Conservation (phyloP, 1,284 basidiomycete genomes). For the Ceratobasidium sp. region DNA sequence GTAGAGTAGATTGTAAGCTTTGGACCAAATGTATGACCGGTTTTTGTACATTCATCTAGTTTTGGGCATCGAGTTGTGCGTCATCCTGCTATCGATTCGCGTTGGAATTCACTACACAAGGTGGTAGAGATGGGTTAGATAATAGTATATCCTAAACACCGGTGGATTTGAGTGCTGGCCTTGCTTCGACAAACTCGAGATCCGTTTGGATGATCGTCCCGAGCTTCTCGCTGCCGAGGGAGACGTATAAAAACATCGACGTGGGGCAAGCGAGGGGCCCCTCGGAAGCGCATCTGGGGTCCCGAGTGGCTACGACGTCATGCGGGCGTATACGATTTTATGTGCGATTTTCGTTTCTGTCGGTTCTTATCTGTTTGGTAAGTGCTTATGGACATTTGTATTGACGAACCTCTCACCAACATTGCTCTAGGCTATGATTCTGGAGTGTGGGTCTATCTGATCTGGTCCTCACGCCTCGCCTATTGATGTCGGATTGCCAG, state of each 20-base stretch:
- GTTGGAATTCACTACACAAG: too few relatives aligned
- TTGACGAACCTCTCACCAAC: too few relatives aligned
- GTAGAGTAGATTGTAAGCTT: not conserved
- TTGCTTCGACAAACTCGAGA: too few relatives aligned
- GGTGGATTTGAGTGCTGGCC: too few relatives aligned
- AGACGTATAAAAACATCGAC: too few relatives aligned
- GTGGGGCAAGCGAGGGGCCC: too few relatives aligned
- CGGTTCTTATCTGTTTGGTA: slow-evolving; percentile 24
- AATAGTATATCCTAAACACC: too few relatives aligned
- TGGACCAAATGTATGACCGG: slow-evolving; percentile 6
- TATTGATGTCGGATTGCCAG: too few relatives aligned
- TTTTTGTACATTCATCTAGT: slow-evolving; percentile 24
- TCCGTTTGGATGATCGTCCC: too few relatives aligned
- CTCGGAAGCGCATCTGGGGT: too few relatives aligned
- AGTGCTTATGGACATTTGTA: not conserved
- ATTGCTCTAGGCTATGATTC: slow-evolving; percentile 19
- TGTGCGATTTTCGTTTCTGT: slow-evolving; percentile 32
- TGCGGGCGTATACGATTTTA: slow-evolving; percentile 21
- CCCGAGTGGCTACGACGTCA: not conserved
- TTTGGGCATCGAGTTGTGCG: not conserved
- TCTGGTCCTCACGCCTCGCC: not conserved
- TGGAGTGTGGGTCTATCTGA: slow-evolving; percentile 6
- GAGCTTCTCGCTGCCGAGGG: too few relatives aligned
- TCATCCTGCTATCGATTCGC: not conserved
- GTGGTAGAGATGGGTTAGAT: too few relatives aligned